These are phyloP conservation scores for Mycosphaerella sp. DNA, from an alignment of 2,329 filamentous ascomycete species.

Conservation along the genomic window DNA sequence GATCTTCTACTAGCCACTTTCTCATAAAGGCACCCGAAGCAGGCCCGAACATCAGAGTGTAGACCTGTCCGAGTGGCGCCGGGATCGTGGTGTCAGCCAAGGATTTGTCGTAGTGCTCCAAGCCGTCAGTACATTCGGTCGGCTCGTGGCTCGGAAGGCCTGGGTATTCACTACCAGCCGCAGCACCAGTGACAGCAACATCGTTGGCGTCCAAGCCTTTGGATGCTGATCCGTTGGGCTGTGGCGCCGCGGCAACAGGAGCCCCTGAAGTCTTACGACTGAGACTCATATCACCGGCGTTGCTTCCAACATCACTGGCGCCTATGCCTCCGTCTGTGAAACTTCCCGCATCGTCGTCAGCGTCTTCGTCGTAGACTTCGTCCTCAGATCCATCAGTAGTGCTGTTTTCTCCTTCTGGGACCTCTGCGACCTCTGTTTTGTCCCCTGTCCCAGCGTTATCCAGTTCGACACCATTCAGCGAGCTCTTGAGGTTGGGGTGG, in stretches of 20 bases:
- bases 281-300: conserved; percentile 43
- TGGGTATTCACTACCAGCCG: conserved; percentile 61
- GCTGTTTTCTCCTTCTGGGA: conserved; percentile 42
- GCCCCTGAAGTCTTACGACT: conserved; percentile 65
- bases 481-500: conserved; percentile 85
- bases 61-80: conserved; percentile 87
- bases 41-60: conserved; percentile 78
- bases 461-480: conserved; percentile 77
- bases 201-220: conserved; percentile 31
- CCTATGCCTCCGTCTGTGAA: conserved; percentile 48
- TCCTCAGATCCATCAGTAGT: conserved; percentile 62
- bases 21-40: conserved; percentile 73
- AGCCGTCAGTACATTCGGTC: conserved; percentile 76
- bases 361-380: conserved; percentile 73
- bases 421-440: conserved; percentile 80
- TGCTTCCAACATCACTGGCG: conserved; percentile 50
- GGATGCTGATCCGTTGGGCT: conserved; percentile 35
- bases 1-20: conserved; percentile 77
- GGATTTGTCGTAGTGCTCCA: conserved; percentile 74
- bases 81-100: conserved; percentile 80
- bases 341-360: conserved; percentile 60
- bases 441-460: conserved; percentile 73
- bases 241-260: conserved; percentile 33
- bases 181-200: conserved; percentile 37
- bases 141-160: conserved; percentile 74